A percentile compares a stretch with the other conserved stretches of the same genome.
Conservation (phyloP, 306 rosid species). For the Fragaria nilgerrensis region DNA sequence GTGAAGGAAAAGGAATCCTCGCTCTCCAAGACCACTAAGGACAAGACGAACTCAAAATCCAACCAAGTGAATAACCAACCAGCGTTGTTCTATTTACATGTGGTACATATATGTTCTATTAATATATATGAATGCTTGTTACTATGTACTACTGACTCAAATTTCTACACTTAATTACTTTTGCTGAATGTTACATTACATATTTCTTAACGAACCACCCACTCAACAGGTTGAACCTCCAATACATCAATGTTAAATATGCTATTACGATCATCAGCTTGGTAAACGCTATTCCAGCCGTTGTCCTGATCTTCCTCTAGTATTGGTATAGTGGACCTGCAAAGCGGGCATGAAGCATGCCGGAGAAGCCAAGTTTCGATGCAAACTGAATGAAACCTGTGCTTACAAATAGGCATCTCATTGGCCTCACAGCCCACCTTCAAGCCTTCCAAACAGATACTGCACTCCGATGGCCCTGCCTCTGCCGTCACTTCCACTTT, state of each 20-base stretch:
- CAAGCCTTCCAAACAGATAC: conserved; percentile 33
- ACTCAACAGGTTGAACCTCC: not conserved
- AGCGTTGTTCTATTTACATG: too few relatives aligned
- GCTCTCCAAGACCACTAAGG: not conserved
- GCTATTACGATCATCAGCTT: not conserved
- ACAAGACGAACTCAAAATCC: too few relatives aligned
- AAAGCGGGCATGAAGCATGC: conserved; percentile 35
- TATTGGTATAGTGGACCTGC: conserved; percentile 23
- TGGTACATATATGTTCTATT: too few relatives aligned
- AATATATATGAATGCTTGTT: too few relatives aligned
- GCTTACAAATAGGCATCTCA: conserved; percentile 39
- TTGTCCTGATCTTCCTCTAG: not conserved
- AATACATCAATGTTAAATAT: not conserved
- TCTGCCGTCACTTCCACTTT: conserved; percentile 15
- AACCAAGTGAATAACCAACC: too few relatives aligned
- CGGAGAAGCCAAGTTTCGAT: conserved; percentile 31
- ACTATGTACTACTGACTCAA: too few relatives aligned
- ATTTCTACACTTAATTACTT: too few relatives aligned
- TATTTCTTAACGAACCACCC: not conserved
- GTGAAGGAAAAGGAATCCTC: not conserved
- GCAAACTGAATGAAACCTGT: conserved; percentile 31
- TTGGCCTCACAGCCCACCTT: conserved; percentile 26
- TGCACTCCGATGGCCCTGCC: conserved; percentile 27
- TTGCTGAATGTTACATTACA: not conserved
- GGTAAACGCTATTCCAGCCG: not conserved